Evolutionary conservation across 192 early-diverging fungal genomes (phyloP), one percentile per base, ranked within the genome.

Genomic region (Coemansia sp.): DNA sequence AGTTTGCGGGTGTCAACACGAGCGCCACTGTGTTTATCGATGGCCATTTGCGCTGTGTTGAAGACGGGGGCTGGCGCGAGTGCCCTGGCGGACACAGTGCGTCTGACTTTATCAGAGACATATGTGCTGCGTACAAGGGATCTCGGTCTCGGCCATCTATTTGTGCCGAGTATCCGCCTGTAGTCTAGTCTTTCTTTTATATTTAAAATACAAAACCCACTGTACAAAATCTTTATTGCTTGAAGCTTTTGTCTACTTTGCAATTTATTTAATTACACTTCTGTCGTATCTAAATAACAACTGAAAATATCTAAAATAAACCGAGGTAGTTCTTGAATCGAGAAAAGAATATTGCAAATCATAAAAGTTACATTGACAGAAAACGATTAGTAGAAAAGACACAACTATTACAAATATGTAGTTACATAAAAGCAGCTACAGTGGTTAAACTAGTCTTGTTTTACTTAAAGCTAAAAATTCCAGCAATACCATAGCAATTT

Each of bases 11-110:
- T 9, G 77, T 84, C 37, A 58, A 49, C 4, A 83, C 58, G 11
- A 88, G 86, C 63, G 87, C 87, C 25, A 88, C 87, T 2, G 77
- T 90, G 25, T 84, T 72, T 63, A 81, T 90, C 24, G 63, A 85
- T 37, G 77, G 84, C 25, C 83, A 83, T 67, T 73, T 56, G 35
- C 69, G 85, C 12, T 90, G 89, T 68, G 83, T 88, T 2, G 67
- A 84, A 24, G 89, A 90, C 59, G 77, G 76, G n/a, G 85, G 83
- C 2, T 86, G 81, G 84, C 69, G 67, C 47, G 61, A 65, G 8
- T 71, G 74, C 37, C 60, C 58, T 4, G 73, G 73, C 1, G 78
- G 78, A 21, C 63, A 81, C 37, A 15, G 37, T 4, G 59, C 73
- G 2, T 29, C 25, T 22, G 78, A 81, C 25, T 81, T 81, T 67